phyloP scores from a whole-genome alignment of 495 filamentous ascomycete species.

The Amorphotheca resinae region DNA sequence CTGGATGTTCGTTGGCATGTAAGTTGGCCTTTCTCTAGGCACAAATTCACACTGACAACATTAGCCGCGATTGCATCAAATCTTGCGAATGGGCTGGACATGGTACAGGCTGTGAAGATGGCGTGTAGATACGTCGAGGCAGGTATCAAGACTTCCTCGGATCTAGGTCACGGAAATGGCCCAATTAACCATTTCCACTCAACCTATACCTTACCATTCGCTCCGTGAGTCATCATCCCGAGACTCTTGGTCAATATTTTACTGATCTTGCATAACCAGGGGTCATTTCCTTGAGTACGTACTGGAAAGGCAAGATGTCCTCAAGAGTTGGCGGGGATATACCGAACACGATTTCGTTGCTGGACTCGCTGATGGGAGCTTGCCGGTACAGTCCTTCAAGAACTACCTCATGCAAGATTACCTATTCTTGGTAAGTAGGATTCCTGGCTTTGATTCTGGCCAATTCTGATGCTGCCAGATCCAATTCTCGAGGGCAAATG shows the following conservation, averaged over 20 bases:
- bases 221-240: constrained; percentile 47
- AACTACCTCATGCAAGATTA: constrained; percentile 85
- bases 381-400: constrained; percentile 65
- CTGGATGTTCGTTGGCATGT: constrained; percentile 89
- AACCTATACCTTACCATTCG: constrained; percentile 62
- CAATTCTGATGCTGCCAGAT: constrained; percentile 33
- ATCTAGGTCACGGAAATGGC: constrained; percentile 69
- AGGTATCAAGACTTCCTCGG: constrained; percentile 64
- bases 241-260: constrained; percentile 5
- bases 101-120: constrained; percentile 50
- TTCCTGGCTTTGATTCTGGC: not conserved
- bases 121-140: constrained; percentile 74
- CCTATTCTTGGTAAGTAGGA: constrained; percentile 57
- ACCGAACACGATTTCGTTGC: constrained; percentile 71
- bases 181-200: constrained; percentile 95
- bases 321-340: constrained; percentile 55
- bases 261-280: constrained; percentile 27
- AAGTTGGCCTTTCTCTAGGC: constrained; percentile 19
- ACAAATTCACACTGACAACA: constrained; percentile 2
- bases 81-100: constrained; percentile 46
- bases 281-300: constrained; percentile 76
- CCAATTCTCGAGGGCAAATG: constrained; percentile 77
- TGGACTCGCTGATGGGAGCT: constrained; percentile 58
- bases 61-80: constrained; percentile 80
- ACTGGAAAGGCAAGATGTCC: constrained; percentile 62